A percentile compares a stretch with the other conserved stretches of the same genome.
phyloP scores from a whole-genome alignment of 768 basidiomycete species.

The Lyophyllum semitale region DNA sequence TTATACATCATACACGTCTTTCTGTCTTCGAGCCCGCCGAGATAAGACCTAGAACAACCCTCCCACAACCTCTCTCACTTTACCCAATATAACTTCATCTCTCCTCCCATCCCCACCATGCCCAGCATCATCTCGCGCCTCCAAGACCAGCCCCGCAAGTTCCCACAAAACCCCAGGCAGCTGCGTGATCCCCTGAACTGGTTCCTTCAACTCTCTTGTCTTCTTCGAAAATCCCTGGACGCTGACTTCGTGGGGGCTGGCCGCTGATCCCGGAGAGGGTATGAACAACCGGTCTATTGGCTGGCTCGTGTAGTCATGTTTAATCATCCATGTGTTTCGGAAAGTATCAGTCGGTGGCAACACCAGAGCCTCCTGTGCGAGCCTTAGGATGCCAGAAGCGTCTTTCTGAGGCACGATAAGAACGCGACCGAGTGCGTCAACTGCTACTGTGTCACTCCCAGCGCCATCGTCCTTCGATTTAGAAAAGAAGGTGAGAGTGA shows the following conservation, averaged over 20 bases:
- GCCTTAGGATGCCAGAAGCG: slow-evolving; percentile 24
- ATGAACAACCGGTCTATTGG: slow-evolving; percentile 36
- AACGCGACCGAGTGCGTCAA: slow-evolving; percentile 33
- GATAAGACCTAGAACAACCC: slow-evolving; percentile 20
- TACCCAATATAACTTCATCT: slow-evolving; percentile 26
- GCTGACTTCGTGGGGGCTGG: slow-evolving; percentile 28
- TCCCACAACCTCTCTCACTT: slow-evolving; percentile 28
- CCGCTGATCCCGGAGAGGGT: slow-evolving; percentile 10
- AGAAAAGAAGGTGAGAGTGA: slow-evolving; percentile 36
- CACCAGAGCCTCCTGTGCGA: slow-evolving; percentile 20
- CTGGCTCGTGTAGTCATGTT: slow-evolving; percentile 28
- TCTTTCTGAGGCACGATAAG: slow-evolving; percentile 26
- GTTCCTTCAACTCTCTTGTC: slow-evolving; percentile 25
- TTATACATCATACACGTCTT: not conserved
- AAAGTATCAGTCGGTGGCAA: slow-evolving; percentile 30
- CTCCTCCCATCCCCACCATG: slow-evolving; percentile 14
- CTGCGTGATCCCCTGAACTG: slow-evolving; percentile 25
- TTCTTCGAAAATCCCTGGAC: slow-evolving; percentile 37
- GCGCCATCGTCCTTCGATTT: slow-evolving; percentile 4
- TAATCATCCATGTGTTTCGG: slow-evolving; percentile 37
- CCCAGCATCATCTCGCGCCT: slow-evolving; percentile 29
- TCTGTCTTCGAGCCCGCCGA: not conserved
- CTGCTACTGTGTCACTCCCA: slow-evolving; percentile 21
- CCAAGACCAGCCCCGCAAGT: slow-evolving; percentile 31
- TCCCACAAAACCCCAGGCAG: slow-evolving; percentile 33